Evolutionary conservation across 1,139 yeast genomes (phyloP).

Genomic region (Hansenula sp.): DNA sequence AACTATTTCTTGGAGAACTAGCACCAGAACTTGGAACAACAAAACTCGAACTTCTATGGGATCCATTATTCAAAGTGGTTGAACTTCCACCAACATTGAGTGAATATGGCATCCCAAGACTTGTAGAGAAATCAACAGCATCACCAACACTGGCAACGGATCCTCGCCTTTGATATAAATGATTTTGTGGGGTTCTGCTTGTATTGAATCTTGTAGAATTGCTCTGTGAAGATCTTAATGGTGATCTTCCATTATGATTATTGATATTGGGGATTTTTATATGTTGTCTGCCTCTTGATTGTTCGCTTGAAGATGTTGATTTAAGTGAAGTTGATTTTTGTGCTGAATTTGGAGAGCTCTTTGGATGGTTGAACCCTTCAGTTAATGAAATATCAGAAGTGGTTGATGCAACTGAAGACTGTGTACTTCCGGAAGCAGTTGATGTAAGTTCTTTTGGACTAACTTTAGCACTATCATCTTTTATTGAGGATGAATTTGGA

Average conservation of each 20-base stretch:
- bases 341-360: not conserved
- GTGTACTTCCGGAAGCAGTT: no score
- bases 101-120: constrained; percentile 18
- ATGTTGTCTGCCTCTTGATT: constrained; percentile 1
- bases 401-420: not conserved
- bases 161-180: constrained; percentile 11
- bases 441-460: no score
- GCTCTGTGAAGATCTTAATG: not conserved
- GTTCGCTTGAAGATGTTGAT: not conserved
- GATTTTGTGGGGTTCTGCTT: not conserved
- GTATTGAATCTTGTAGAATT: not conserved
- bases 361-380: not conserved
- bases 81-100: constrained; percentile 2
- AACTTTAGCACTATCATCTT: no score
- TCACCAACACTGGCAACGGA: constrained; percentile 14
- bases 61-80: constrained; percentile 2
- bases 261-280: not conserved
- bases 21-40: constrained; percentile 1
- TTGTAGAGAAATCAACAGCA: constrained; percentile 11
- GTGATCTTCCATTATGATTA: not conserved
- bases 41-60: constrained; percentile 3
- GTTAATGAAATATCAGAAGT: not conserved
- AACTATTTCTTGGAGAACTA: constrained; percentile 17
- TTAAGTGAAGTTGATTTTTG: not conserved
- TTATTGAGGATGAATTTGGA: not conserved